A percentile compares a stretch with the other conserved stretches of the same genome.
These are phyloP conservation scores for Sesbania bispinosa DNA, from an alignment of 306 rosid genomes.

Conservation along the genomic window DNA sequence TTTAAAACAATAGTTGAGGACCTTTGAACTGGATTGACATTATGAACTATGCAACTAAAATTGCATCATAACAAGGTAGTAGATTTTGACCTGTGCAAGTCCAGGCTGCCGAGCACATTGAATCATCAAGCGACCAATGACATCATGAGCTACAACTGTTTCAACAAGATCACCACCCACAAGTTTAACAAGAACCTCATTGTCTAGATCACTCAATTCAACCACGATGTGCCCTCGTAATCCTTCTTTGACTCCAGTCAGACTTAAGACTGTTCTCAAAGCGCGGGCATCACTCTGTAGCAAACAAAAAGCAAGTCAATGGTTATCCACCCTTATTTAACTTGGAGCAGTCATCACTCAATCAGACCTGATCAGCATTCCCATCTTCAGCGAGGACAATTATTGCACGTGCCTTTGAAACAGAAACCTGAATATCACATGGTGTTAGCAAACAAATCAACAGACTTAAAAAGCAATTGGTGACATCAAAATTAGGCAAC, in stretches of 20 bases:
- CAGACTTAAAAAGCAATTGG: not conserved
- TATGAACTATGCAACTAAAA: slow-evolving; percentile 11
- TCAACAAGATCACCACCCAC: slow-evolving; percentile 96
- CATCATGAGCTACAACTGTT: slow-evolving; percentile 97
- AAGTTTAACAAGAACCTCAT: slow-evolving; percentile 88
- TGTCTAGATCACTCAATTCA: slow-evolving; percentile 89
- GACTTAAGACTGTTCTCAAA: slow-evolving; percentile 80
- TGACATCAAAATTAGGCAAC: not conserved
- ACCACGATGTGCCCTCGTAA: slow-evolving; percentile 87
- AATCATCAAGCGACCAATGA: slow-evolving; percentile 93
- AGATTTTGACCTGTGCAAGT: slow-evolving; percentile 81
- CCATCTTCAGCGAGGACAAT: slow-evolving; percentile 93
- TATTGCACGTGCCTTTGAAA: slow-evolving; percentile 90
- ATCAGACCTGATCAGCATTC: slow-evolving; percentile 87
- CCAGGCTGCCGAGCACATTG: slow-evolving; percentile 98
- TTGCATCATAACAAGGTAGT: slow-evolving; percentile 11
- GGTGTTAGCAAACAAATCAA: slow-evolving; percentile 3
- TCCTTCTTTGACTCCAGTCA: slow-evolving; percentile 87
- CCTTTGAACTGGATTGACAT: slow-evolving; percentile 2
- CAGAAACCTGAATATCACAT: slow-evolving; percentile 60
- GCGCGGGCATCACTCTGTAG: slow-evolving; percentile 96
- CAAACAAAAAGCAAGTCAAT: slow-evolving; percentile 32
- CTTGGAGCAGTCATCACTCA: slow-evolving; percentile 25
- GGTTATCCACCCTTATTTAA: slow-evolving; percentile 18
- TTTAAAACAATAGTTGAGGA: not conserved